These are phyloP conservation scores for Nyctanthes arbortristis DNA, from an alignment of 257 asterid genomes.

Conservation along the genomic window DNA sequence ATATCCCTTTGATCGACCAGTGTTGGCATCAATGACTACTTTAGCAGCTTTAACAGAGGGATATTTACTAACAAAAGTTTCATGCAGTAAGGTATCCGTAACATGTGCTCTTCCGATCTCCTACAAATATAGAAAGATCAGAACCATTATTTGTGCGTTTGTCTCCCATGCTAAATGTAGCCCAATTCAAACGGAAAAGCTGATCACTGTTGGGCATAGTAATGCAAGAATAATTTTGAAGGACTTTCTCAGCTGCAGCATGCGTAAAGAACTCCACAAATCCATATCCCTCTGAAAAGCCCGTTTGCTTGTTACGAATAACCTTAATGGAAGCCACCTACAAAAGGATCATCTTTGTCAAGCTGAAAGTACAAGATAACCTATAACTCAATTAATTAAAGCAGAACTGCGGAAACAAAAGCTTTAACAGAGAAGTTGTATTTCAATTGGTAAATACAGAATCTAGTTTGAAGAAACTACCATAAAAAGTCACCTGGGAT, in stretches of 20 bases:
- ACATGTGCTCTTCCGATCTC: constrained; percentile 60
- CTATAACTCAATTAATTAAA: background rate
- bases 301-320: constrained; percentile 59
- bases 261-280: constrained; percentile 55
- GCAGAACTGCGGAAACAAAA: background rate
- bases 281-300: constrained; percentile 58
- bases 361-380: background rate
- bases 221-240: constrained; percentile 39
- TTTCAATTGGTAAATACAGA: too few species aligned
- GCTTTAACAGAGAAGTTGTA: background rate
- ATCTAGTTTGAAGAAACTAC: too few species aligned
- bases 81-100: constrained; percentile 51
- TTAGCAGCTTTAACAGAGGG: constrained; percentile 61
- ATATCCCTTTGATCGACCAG: constrained; percentile 57
- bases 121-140: constrained; percentile 55
- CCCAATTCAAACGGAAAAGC: constrained; percentile 59
- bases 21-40: constrained; percentile 49
- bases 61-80: constrained; percentile 42
- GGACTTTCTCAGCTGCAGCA: constrained; percentile 51
- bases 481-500: too few species aligned
- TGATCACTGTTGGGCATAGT: constrained; percentile 52
- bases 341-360: constrained; percentile 2
- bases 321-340: constrained; percentile 53
- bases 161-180: constrained; percentile 55
- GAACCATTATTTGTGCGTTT: constrained; percentile 49